Evolutionary conservation across 2,329 filamentous ascomycete genomes (phyloP).

Genomic region (Colletotrichum tamarilloi): DNA sequence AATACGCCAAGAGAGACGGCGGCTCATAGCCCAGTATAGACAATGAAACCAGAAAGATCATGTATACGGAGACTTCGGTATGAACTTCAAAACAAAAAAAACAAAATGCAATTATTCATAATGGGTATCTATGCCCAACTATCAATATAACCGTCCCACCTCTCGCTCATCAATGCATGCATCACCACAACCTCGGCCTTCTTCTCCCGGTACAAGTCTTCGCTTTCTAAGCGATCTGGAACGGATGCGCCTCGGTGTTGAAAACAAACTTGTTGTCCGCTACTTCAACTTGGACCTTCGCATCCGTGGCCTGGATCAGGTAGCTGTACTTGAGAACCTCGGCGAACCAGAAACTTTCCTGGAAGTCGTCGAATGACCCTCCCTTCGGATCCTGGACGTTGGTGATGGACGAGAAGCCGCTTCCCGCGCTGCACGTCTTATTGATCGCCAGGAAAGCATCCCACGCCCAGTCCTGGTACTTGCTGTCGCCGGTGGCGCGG

Average conservation of each 20-base stretch:
- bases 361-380: constrained; percentile 73
- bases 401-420: constrained; percentile 73
- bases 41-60: not conserved
- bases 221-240: constrained; percentile 39
- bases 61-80: not conserved
- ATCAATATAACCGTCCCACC: not conserved
- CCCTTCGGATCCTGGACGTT: constrained; percentile 75
- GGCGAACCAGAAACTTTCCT: constrained; percentile 90
- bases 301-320: constrained; percentile 74
- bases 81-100: not conserved
- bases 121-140: constrained; percentile 7
- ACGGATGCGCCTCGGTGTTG: constrained; percentile 62
- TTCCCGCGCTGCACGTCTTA: constrained; percentile 68
- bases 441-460: constrained; percentile 79
- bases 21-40: constrained; percentile 49
- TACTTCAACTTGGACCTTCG: constrained; percentile 63
- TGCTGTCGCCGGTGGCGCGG: constrained; percentile 77
- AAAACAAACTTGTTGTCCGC: constrained; percentile 58
- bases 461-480: constrained; percentile 89
- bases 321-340: constrained; percentile 90
- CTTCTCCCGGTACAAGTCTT: not conserved
- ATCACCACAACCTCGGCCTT: not conserved
- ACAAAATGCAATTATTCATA: constrained; percentile 5
- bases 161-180: not conserved
- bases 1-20: constrained; percentile 66